Percentiles rank a stretch among this genome's conserved stretches.
Evolutionary conservation across 768 basidiomycete genomes (phyloP).

Genomic region (Tricholoma hemisulphureum): DNA sequence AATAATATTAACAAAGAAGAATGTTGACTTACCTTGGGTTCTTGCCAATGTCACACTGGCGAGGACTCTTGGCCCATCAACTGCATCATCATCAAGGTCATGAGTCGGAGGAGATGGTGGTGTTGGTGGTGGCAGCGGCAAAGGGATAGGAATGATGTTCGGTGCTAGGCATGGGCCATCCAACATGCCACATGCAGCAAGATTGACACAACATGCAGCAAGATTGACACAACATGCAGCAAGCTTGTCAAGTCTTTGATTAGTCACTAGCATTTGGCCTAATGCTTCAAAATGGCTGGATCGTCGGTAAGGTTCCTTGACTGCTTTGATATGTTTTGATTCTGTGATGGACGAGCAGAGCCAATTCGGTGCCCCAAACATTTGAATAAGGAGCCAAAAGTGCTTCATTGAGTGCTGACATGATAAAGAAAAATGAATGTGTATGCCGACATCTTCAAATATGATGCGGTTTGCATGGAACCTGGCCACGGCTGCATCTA

Average conservation of each 20-base stretch:
- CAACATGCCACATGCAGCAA: too few relatives aligned
- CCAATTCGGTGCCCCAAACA: slow-evolving; percentile 15
- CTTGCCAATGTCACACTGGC: slow-evolving; percentile 1
- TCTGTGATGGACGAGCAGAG: too few relatives aligned
- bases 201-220: not conserved
- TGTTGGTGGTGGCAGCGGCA: too few relatives aligned
- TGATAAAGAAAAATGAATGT: slow-evolving; percentile 16
- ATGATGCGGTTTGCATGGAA: slow-evolving; percentile 18
- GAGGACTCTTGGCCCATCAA: not conserved
- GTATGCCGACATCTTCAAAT: slow-evolving; percentile 12
- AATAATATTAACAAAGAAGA: not conserved
- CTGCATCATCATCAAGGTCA: not conserved
- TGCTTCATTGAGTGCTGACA: slow-evolving; percentile 21
- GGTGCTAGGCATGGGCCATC: not conserved
- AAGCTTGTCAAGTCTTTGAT: too few relatives aligned
- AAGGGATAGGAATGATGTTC: too few relatives aligned
- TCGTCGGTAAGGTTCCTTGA: slow-evolving; percentile 20
- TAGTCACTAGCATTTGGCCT: slow-evolving; percentile 20
- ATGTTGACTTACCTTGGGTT: not conserved
- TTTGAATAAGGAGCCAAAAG: slow-evolving; percentile 9
- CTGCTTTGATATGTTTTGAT: too few relatives aligned
- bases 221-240: slow-evolving; percentile 7
- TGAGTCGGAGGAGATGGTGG: not conserved
- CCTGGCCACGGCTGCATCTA: not conserved
- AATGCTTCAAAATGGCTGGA: slow-evolving; percentile 18